A percentile compares a stretch with the other conserved stretches of the same genome.
phyloP scores from a whole-genome alignment of 306 rosid genomes.

The Medicago lupulina region DNA sequence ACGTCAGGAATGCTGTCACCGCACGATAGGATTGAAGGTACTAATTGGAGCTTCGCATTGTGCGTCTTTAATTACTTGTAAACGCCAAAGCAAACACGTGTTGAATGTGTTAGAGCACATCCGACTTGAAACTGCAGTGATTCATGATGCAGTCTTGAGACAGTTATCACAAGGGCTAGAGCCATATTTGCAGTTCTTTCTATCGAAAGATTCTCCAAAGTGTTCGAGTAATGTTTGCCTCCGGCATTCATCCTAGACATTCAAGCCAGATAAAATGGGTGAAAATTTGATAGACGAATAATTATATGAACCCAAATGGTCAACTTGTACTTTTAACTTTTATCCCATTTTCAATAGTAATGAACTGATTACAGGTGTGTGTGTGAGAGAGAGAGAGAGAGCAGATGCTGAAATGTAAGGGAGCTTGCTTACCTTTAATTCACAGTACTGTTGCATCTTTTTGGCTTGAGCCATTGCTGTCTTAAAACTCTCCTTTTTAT shows the following conservation, averaged over 20 bases:
- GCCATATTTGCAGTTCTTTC: conserved; percentile 72
- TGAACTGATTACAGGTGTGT: conserved; percentile 3
- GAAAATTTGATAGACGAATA: neutral
- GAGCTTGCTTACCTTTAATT: conserved; percentile 67
- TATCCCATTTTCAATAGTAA: conserved; percentile 16
- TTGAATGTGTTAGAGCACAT: conserved; percentile 12
- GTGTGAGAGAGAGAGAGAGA: neutral
- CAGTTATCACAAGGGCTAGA: conserved; percentile 94
- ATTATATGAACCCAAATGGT: neutral
- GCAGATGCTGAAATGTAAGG: conserved; percentile 29
- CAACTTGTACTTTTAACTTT: neutral
- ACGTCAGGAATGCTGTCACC: neutral
- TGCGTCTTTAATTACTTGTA: neutral
- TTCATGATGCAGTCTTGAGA: conserved; percentile 58
- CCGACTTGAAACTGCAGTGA: conserved; percentile 39
- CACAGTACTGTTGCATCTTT: conserved; percentile 94
- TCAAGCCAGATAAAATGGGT: conserved; percentile 26
- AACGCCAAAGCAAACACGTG: neutral
- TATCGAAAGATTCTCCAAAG: conserved; percentile 85
- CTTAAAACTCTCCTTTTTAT: conserved; percentile 69
- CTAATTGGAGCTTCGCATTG: neutral
- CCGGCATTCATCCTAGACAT: conserved; percentile 74
- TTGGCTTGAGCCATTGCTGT: conserved; percentile 84
- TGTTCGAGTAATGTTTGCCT: conserved; percentile 82
- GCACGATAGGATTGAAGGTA: neutral